Base-by-base conservation (phyloP, 345 rosid genomes). In the Conringia planisiliqua region DNA sequence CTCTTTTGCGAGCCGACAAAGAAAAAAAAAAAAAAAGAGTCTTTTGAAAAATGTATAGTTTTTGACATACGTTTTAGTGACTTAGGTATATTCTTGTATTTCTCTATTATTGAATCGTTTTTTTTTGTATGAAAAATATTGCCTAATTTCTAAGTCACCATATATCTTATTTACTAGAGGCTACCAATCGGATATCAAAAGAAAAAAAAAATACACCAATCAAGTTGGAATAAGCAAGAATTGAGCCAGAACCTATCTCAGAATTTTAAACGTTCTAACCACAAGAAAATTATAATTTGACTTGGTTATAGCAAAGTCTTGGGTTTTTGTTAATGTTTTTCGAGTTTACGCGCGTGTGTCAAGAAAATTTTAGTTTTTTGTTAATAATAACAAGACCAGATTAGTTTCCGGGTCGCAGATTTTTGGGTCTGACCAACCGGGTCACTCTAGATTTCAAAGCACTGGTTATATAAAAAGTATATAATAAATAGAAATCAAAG, bases 1-100 rank as follows among this genome's bases (percentile, higher is more conserved):
- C 73, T 69, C 65, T 62, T 76, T 76, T 76, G 58, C 59, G 30
- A 69, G 22, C 59, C 71, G 70, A 62, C 70, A 69, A 76, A 76
- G 33, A 70, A 62, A 51, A 64, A 27, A n/a, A 70, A 62, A 51
- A 64, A 16, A 75, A 51, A 57, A 32, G 5, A 32, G 17, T 62
- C 39, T 68, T 68, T 68, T 68, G 33, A 0, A 68, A 66, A 76
- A 61, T 52, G 70, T 42, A 76, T 38, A 32, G 39, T 68, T 59
- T 57, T 75, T 67, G 43, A 74, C 68, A 67, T 47, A 66, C 36
- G 22, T 68, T 62, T 62, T 61, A 43, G 65, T 68, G 65, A 51
- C 57, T 42, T 69, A 61, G 63, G 59, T 69, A 69, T 54, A 76
- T 76, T 62, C 70, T 43, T 69, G 40, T 52, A 42, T 68, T 42